phyloP scores from a whole-genome alignment of 176 grass and related monocot genomes.

The Bolboschoenus planiculmis region DNA sequence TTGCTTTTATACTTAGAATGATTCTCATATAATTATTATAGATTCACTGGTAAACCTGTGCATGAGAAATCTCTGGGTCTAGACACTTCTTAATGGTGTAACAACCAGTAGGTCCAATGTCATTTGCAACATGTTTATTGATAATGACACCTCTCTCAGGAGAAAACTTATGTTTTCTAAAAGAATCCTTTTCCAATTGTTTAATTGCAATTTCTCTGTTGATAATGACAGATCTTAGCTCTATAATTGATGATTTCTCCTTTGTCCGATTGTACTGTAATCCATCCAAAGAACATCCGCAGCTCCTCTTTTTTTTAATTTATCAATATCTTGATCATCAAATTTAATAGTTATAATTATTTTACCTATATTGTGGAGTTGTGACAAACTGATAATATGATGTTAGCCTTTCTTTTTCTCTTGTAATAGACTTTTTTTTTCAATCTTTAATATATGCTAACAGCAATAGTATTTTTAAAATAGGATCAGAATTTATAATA shows the following conservation, averaged over 20 bases:
- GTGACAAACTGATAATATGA: background rate
- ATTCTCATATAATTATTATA: background rate
- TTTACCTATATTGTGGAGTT: background rate
- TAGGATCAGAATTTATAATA: background rate
- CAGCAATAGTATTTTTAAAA: background rate
- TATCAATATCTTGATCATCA: background rate
- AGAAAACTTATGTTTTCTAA: background rate
- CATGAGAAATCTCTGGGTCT: background rate
- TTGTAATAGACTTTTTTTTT: background rate
- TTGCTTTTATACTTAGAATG: background rate
- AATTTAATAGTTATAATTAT: background rate
- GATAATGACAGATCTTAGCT: background rate
- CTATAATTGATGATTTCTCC: too few relatives aligned
- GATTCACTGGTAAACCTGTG: background rate
- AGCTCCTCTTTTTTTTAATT: too few relatives aligned
- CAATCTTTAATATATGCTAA: background rate
- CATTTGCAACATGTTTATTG: background rate
- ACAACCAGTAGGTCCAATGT: constrained; percentile 1
- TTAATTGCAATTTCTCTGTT: background rate
- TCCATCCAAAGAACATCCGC: too few relatives aligned
- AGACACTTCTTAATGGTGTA: background rate
- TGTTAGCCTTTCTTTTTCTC: background rate
- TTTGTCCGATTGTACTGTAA: too few relatives aligned
- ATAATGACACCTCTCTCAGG: background rate
- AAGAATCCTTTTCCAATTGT: background rate